Evolutionary conservation across 371 early-diverging fungal species (phyloP).

Genomic region (Amoeboaphelidium protococcarum): DNA sequence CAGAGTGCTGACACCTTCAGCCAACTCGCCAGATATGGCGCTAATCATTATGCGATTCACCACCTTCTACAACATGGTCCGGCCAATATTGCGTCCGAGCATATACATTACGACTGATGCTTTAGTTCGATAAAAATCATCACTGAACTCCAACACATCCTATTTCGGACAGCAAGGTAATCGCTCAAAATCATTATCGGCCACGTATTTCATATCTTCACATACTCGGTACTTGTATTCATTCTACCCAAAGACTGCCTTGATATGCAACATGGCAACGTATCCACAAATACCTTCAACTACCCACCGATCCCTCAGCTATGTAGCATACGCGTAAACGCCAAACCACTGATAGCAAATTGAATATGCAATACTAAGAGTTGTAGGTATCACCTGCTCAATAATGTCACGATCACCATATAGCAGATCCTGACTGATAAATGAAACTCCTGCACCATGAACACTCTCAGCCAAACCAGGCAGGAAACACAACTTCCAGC

Average conservation of each 20-base stretch:
- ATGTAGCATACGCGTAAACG: neutral
- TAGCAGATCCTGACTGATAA: no score
- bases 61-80: slow-evolving; percentile 50
- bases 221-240: slow-evolving; percentile 57
- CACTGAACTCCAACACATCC: slow-evolving; percentile 9
- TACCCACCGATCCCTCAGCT: slow-evolving; percentile 45
- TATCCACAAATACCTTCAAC: slow-evolving; percentile 46
- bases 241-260: slow-evolving; percentile 52
- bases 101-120: slow-evolving; percentile 66
- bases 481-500: no score
- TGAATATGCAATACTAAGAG: no score
- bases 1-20: slow-evolving; percentile 47
- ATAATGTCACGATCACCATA: no score
- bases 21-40: slow-evolving; percentile 55
- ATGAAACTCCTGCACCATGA: no score
- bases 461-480: no score
- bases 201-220: slow-evolving; percentile 48
- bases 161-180: slow-evolving; percentile 34
- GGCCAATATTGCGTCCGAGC: slow-evolving; percentile 68
- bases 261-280: slow-evolving; percentile 37
- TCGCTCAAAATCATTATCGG: slow-evolving; percentile 63
- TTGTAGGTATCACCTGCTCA: no score
- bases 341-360: neutral
- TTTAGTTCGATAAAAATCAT: slow-evolving; percentile 53
- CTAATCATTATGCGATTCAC: slow-evolving; percentile 45